These are phyloP conservation scores for Hydnum rufescens DNA, from an alignment of 768 basidiomycete species.

Conservation along the genomic window DNA sequence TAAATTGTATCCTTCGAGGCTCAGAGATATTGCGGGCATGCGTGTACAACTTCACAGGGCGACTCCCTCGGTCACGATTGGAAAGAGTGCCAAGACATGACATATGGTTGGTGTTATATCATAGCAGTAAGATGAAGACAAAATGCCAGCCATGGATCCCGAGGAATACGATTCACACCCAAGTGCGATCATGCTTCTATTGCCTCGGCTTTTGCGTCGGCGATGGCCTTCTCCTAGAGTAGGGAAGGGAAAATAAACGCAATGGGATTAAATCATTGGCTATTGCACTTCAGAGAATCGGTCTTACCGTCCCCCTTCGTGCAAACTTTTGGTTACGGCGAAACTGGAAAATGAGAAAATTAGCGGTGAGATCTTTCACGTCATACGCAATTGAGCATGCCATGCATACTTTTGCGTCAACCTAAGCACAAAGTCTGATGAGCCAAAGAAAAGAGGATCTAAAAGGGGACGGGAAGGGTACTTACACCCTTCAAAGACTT, in stretches of 20 bases:
- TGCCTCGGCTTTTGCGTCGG: too few relatives aligned
- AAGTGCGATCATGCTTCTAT: too few relatives aligned
- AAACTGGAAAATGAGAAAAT: constrained; percentile 33
- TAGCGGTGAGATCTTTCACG: not conserved
- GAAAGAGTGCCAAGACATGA: too few relatives aligned
- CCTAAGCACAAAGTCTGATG: constrained; percentile 23
- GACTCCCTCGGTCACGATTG: too few relatives aligned
- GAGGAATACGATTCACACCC: too few relatives aligned
- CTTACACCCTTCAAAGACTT: constrained; percentile 83
- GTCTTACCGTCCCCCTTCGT: constrained; percentile 50
- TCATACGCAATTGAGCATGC: not conserved
- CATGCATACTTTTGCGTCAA: constrained; percentile 50
- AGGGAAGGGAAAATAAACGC: not conserved
- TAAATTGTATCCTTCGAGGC: too few relatives aligned
- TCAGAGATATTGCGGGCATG: too few relatives aligned
- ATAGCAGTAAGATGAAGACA: too few relatives aligned
- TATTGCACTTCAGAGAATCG: not conserved
- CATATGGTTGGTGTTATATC: too few relatives aligned
- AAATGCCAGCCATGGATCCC: too few relatives aligned
- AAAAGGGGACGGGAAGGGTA: constrained; percentile 15
- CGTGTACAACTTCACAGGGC: too few relatives aligned
- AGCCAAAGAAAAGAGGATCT: not conserved
- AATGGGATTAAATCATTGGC: not conserved
- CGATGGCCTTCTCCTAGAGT: too few relatives aligned
- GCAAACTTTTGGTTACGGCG: constrained; percentile 65